Evolutionary conservation across 495 filamentous ascomycete genomes (phyloP), one percentile per base, ranked within the genome.

Genomic region (Poronia punctata): DNA sequence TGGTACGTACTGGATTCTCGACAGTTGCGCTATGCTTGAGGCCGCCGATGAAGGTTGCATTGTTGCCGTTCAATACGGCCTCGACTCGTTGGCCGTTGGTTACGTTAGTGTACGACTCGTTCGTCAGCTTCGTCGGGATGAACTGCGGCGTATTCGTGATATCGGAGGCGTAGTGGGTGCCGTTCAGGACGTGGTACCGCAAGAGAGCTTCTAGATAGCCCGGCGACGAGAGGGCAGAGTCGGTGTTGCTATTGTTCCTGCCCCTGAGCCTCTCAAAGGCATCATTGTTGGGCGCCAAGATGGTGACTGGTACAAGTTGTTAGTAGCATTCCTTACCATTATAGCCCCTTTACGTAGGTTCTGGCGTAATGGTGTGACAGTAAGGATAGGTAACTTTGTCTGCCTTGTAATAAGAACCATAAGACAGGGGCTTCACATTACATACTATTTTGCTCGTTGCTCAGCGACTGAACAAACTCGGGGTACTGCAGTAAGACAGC

Each of bases 121-220:
- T 66, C 14, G 53, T 70, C 38, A 84, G 54, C 22, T 75, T 44
- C 1, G 79, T 83, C 5, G 70, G 74, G 11, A 78, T 52, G 46
- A 82, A 81, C 3, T 48, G 46, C 0, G 71, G 62, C 8, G 60
- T 66, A 14, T 63, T 54, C n/a, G 44, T 50, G 24, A 72, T 52
- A 36, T 71, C 64, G 16, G 63, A 52, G 0, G 63, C 52, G 10
- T 61, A 62, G 28, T 71, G 67, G 3, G 60, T 65, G 5, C 80
- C 81, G 33, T 74, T 68, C 11, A 86, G 60, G 31, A 86, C 68
- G 56, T 86, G 82, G 53, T 86, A 86, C 38, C 53, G 53, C 15
- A 86, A 59, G 17, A 84, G 51, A 14, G 75, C 74, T 15, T 55
- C 41, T 0, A 79, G 41, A 15, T 61, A 49, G 7, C 52, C 56